These are phyloP conservation scores for Gossypium australe DNA, from an alignment of 345 rosid genomes.

Conservation along the genomic window DNA sequence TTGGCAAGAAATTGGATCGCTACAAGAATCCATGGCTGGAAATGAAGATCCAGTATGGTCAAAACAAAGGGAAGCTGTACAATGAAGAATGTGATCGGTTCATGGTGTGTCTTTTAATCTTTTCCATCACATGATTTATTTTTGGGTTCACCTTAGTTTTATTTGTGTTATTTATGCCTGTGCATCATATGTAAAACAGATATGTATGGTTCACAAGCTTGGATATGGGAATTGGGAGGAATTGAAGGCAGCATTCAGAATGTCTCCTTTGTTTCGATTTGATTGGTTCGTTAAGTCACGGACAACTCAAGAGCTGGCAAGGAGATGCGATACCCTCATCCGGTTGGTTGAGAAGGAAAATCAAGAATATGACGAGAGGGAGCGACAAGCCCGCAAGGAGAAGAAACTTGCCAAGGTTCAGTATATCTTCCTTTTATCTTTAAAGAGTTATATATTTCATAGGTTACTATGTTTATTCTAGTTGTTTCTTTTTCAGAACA, in stretches of 20 bases:
- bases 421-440: background rate
- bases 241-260: conserved; percentile 82
- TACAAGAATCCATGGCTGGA: conserved; percentile 98
- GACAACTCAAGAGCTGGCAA: conserved; percentile 84
- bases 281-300: conserved; percentile 99
- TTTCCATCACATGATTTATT: background rate
- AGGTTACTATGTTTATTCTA: background rate
- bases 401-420: conserved; percentile 93
- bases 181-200: conserved; percentile 31
- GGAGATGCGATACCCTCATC: conserved; percentile 95
- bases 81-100: conserved; percentile 72
- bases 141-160: conserved; percentile 19
- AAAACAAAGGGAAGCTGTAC: conserved; percentile 93
- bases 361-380: conserved; percentile 91
- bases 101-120: conserved; percentile 7
- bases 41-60: conserved; percentile 95
- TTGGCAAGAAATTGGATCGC: conserved; percentile 95
- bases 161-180: conserved; percentile 11
- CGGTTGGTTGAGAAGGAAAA: conserved; percentile 97
- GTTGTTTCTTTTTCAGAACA: conserved; percentile 26
- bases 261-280: conserved; percentile 75
- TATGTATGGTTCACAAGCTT: conserved; percentile 96
- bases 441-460: background rate
- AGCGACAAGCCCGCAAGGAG: conserved; percentile 95
- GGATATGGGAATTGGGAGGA: conserved; percentile 99